Conservation (phyloP, 1,284 basidiomycete species). For the Cerioporus squamosus region DNA sequence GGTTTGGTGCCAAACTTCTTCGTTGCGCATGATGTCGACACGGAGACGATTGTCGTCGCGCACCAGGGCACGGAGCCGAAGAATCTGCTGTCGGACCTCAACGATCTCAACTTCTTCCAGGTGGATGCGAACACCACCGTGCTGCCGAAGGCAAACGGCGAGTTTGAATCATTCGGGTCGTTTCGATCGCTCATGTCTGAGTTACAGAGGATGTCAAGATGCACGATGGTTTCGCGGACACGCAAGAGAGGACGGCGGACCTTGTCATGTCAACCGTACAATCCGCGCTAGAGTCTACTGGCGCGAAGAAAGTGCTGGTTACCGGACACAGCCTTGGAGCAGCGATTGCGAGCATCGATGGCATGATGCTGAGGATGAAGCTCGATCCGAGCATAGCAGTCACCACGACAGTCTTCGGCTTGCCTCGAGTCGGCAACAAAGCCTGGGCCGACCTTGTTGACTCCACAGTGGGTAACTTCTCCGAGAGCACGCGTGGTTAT, state of each 20-base stretch:
- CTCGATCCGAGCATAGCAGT: conserved; percentile 26
- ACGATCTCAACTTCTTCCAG: conserved; percentile 43
- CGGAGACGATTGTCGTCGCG: conserved; percentile 46
- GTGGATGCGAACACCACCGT: conserved; percentile 40
- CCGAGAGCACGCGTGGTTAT: neutral
- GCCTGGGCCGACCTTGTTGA: conserved; percentile 50
- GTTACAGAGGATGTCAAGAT: conserved; percentile 35
- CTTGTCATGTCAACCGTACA: conserved; percentile 43
- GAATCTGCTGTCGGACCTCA: conserved; percentile 46
- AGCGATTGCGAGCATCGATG: conserved; percentile 49
- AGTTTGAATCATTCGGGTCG: neutral
- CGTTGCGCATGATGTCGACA: conserved; percentile 43
- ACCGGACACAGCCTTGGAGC: conserved; percentile 43
- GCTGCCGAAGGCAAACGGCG: conserved; percentile 38
- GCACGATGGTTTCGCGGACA: conserved; percentile 50
- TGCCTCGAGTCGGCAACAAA: conserved; percentile 46
- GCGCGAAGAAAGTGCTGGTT: conserved; percentile 42
- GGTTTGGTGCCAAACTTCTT: conserved; percentile 31
- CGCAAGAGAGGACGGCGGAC: conserved; percentile 48
- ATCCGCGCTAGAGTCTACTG: conserved; percentile 37
- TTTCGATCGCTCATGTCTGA: neutral
- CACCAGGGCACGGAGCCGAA: conserved; percentile 50
- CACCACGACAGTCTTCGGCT: conserved; percentile 20
- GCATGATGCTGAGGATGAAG: conserved; percentile 43
- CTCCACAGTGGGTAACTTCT: conserved; percentile 28